A percentile compares a stretch with the other conserved stretches of the same genome.
phyloP scores from a whole-genome alignment of 768 basidiomycete genomes.

The Cyathus striatus region DNA sequence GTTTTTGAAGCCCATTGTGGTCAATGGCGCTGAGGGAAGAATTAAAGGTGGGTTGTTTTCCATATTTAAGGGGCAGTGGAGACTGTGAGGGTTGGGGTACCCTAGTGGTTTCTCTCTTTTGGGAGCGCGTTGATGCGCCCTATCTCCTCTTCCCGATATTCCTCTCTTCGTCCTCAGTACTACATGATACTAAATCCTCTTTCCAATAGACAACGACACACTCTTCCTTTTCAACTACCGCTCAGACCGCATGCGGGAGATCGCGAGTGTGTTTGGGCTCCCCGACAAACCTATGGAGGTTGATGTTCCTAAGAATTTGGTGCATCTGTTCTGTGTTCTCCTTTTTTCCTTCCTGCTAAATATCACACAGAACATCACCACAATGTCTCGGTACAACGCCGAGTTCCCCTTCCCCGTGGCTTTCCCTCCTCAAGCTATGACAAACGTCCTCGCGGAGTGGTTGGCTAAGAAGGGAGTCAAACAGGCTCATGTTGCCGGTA shows the following conservation, averaged over 20 bases:
- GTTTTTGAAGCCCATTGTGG: conserved; percentile 92
- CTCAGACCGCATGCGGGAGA: conserved; percentile 94
- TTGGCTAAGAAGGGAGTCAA: conserved; percentile 71
- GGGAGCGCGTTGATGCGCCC: too few species aligned
- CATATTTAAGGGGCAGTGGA: too few species aligned
- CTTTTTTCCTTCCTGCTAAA: neutral
- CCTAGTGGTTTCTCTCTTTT: too few species aligned
- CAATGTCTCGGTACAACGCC: conserved; percentile 91
- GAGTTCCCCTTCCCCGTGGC: conserved; percentile 88
- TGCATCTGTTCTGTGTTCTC: conserved; percentile 25
- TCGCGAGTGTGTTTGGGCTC: conserved; percentile 73
- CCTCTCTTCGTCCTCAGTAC: too few species aligned
- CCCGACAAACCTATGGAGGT: conserved; percentile 84
- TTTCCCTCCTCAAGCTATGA: conserved; percentile 93
- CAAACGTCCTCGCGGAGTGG: conserved; percentile 93
- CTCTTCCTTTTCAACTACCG: conserved; percentile 98
- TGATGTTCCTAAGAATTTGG: conserved; percentile 74
- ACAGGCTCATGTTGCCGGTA: conserved; percentile 86
- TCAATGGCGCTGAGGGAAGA: conserved; percentile 71
- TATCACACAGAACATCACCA: conserved; percentile 65
- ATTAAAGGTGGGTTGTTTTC: conserved; percentile 78
- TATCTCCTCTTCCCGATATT: too few species aligned
- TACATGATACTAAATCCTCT: neutral
- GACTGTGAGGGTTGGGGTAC: too few species aligned
- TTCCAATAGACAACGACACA: conserved; percentile 67